Evolutionary conservation across 805 yeast species (phyloP), one percentile per base, ranked within the genome.

Genomic region (Sungouiella thailandica): DNA sequence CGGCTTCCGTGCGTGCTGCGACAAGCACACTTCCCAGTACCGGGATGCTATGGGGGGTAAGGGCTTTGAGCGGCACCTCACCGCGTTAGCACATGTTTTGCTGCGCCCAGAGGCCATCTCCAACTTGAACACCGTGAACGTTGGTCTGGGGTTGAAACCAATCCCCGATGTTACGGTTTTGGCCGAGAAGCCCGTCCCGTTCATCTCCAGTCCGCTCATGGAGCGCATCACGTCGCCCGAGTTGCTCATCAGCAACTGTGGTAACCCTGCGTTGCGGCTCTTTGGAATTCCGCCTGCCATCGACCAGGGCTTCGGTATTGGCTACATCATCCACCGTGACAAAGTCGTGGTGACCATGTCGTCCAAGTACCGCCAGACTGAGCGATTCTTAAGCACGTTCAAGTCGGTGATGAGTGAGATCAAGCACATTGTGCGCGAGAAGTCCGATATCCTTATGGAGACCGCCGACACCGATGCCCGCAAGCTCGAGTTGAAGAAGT

Each of bases 211-310:
- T 33, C 55, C 58, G 1, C 29, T 52, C 10, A 52, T 66, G 28
- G 66, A 65, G 18, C 52, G 48, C 35, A 48, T 66, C n/a, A 35
- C 53, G 4, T 38, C 49, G 7, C 69, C 71, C 0, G 71, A 65
- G 34, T 41, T 66, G 17, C 52, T 66, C 32, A 54, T 54, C 19
- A 34, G 41, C n/a, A 88, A 88, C 58, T 88, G 97, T 63, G 96
- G 96, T 24, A 88, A 88, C 55, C 95, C 95, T 5, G 83, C 95
- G 1, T 67, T 88, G 37, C 79, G 83, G 42, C 68, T 82, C 31
- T 88, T 88, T 64, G 97, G 97, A 0, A 88, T 88, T 52, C 94
- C 96, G 3, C 96, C 97, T 3, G 89, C 87, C 2, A 70, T 83
- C 10, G 82, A 87, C 30, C 89, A 85, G 51, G 97, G 97, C 3